Percentiles rank a stretch among this genome's conserved stretches.
These are phyloP conservation scores for Dioscorea alata DNA, from an alignment of 106 monocot species.

Conservation along the genomic window DNA sequence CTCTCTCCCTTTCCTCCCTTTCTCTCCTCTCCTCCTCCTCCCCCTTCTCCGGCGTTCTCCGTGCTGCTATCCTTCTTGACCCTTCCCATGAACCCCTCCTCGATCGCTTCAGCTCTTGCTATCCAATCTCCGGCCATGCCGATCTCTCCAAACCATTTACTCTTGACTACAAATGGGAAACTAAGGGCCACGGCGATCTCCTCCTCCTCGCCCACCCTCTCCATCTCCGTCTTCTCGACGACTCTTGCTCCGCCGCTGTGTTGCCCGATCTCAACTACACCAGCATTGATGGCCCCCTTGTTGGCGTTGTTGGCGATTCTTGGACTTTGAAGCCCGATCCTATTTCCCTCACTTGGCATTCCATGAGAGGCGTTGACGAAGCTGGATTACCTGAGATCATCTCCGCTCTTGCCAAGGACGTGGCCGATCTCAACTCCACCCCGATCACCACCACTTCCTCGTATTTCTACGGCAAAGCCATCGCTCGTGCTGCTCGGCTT, in stretches of 20 bases:
- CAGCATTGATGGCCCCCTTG: constrained; percentile 86
- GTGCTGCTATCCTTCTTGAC: constrained; percentile 55
- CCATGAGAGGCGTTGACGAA: constrained; percentile 48
- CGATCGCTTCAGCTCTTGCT: constrained; percentile 69
- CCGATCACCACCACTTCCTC: constrained; percentile 62
- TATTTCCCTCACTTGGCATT: constrained; percentile 65
- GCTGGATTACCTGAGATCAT: constrained; percentile 43
- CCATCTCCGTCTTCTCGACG: constrained; percentile 53
- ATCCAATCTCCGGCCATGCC: constrained; percentile 72
- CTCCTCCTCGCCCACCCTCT: constrained; percentile 86
- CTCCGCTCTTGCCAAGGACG: constrained; percentile 56
- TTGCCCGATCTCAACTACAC: constrained; percentile 47
- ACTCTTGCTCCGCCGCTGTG: constrained; percentile 17
- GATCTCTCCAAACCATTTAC: constrained; percentile 40
- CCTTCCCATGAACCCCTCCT: constrained; percentile 44
- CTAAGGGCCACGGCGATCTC: constrained; percentile 71
- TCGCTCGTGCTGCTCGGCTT: constrained; percentile 73
- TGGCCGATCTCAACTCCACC: constrained; percentile 21
- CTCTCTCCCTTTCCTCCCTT: constrained; percentile 22
- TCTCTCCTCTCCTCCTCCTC: constrained; percentile 20
- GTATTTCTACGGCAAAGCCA: constrained; percentile 86
- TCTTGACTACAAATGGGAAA: constrained; percentile 76
- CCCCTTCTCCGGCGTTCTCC: constrained; percentile 46
- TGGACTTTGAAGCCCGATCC: constrained; percentile 72
- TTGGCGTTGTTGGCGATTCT: constrained; percentile 72